Evolutionary conservation across 148 eudicot genomes (phyloP).

Genomic region (Selenicereus undatus): DNA sequence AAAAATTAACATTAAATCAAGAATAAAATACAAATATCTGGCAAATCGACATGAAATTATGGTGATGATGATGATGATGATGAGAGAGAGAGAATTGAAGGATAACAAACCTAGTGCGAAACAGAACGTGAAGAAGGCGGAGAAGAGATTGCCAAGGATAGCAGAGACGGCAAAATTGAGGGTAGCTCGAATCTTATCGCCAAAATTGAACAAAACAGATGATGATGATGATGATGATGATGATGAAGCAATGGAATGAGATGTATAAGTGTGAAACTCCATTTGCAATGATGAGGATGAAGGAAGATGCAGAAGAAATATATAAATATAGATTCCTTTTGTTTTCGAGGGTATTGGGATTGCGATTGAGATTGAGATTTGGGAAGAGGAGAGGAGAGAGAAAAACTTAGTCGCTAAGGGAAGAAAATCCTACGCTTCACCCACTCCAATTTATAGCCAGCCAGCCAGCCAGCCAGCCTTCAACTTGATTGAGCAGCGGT

Average conservation of each 20-base stretch:
- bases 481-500: too few species aligned
- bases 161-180: slow-evolving; percentile 65
- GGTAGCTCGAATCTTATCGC: slow-evolving; percentile 50
- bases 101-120: slow-evolving; percentile 69
- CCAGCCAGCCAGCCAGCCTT: too few species aligned
- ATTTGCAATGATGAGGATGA: neutral
- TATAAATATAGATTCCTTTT: too few species aligned
- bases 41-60: neutral
- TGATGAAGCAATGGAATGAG: slow-evolving; percentile 1
- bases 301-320: slow-evolving; percentile 1
- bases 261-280: neutral
- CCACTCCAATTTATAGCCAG: neutral
- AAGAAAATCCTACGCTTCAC: neutral
- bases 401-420: slow-evolving; percentile 1
- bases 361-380: too few species aligned
- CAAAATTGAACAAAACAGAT: slow-evolving; percentile 39
- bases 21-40: neutral
- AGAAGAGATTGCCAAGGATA: slow-evolving; percentile 63
- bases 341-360: too few species aligned
- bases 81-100: neutral
- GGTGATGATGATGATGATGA: too few species aligned
- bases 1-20: neutral
- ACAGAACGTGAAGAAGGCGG: slow-evolving; percentile 90
- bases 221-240: slow-evolving; percentile 34
- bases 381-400: neutral